These are phyloP conservation scores for Ophiostoma piceae DNA, from an alignment of 2,329 filamentous ascomycete genomes.

Conservation along the genomic window DNA sequence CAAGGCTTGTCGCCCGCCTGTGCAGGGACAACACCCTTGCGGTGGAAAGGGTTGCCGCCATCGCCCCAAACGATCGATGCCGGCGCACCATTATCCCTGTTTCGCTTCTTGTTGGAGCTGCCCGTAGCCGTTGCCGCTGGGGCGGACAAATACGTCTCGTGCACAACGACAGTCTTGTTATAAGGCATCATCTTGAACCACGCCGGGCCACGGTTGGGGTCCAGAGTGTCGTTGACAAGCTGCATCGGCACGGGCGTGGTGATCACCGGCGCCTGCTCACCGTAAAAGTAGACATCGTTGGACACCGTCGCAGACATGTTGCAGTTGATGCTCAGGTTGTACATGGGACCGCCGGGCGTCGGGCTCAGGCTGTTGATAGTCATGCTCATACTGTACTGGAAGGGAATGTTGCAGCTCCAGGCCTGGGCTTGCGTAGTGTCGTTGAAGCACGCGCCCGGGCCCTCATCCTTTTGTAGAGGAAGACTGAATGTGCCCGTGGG, in stretches of 20 bases:
- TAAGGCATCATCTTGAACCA: slow-evolving; percentile 48
- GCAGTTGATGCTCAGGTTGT: slow-evolving; percentile 39
- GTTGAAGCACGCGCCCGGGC: slow-evolving; percentile 52
- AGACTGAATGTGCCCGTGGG: slow-evolving; percentile 52
- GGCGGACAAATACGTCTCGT: slow-evolving; percentile 38
- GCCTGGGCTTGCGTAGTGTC: slow-evolving; percentile 51
- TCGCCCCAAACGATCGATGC: slow-evolving; percentile 6
- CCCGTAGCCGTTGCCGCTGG: slow-evolving; percentile 18
- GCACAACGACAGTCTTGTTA: slow-evolving; percentile 53
- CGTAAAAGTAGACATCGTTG: slow-evolving; percentile 44
- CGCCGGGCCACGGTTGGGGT: slow-evolving; percentile 47
- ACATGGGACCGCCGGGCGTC: slow-evolving; percentile 33
- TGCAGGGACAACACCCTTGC: slow-evolving; percentile 35
- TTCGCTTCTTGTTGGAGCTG: slow-evolving; percentile 30
- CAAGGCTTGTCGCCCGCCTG: slow-evolving; percentile 49
- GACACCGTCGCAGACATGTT: slow-evolving; percentile 37
- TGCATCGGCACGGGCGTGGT: slow-evolving; percentile 37
- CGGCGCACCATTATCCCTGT: slow-evolving; percentile 9
- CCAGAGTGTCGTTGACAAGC: slow-evolving; percentile 50
- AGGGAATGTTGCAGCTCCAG: slow-evolving; percentile 58
- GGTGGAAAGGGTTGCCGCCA: slow-evolving; percentile 31
- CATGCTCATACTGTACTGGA: slow-evolving; percentile 39
- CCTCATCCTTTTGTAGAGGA: slow-evolving; percentile 47
- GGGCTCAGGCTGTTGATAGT: slow-evolving; percentile 35
- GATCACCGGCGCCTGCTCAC: slow-evolving; percentile 49